Base-by-base conservation (phyloP, 306 rosid genomes). In the Ormosia emarginata region DNA sequence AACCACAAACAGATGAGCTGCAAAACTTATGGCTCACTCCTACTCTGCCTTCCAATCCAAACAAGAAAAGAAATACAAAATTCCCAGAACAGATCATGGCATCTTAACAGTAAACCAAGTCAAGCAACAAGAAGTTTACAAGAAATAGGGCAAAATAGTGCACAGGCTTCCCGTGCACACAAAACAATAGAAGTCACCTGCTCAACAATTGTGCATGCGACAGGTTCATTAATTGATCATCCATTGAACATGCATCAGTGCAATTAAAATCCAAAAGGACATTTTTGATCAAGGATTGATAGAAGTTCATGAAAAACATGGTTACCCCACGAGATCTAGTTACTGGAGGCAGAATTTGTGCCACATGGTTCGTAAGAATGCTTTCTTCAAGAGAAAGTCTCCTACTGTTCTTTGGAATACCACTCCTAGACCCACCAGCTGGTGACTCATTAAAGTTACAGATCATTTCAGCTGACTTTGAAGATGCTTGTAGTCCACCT, bases 311-410 rank as follows among this genome's bases (percentile, higher is more conserved):
- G 64, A 73, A 64, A 74, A 69, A 46, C 8, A 44, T 66, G 50
- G 62, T 75, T 81, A 87, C 93, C 84, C 80, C 79, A 9, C 86
- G 91, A 36, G 85, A 7, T 77, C 83, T 84, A 52, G 88, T 46
- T 13, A 55, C 74, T 4, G 84, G 77, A 74, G 88, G 81, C 78
- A 64, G 75, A 46, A 72, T 57, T 79, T 69, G 81, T 41, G 74
- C 43, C 43, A 77, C 12, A 37, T 85, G 89, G 6, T 73, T 83
- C 3, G 77, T 47, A 68, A 87, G 89, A 78, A 90, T 72, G 17
- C 79, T 87, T 85, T 92, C 94, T 55, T 90, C 94, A 14, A 90
- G 92, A 64, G 97, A 92, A 33, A 81, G 83, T 24, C 82, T 86
- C 83, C 93, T 89, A n/a, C 61, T 78, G 24, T 44, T 75, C 82